phyloP scores from a whole-genome alignment of 176 grass and related monocot genomes.

The Dendrocalamus sinicus region DNA sequence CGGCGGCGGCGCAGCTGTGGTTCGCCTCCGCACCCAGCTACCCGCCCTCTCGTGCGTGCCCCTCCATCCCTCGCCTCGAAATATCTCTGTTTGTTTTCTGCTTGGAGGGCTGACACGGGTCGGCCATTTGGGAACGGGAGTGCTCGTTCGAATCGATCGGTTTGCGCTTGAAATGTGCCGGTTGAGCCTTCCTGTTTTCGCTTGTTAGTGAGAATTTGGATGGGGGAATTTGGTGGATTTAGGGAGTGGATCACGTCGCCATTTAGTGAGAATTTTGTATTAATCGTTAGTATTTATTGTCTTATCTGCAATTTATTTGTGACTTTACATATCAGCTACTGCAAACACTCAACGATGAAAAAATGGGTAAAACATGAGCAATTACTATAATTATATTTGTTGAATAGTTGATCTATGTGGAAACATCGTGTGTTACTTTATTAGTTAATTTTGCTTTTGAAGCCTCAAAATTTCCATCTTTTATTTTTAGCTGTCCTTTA shows the following conservation, averaged over 20 bases:
- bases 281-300: neutral
- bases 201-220: neutral
- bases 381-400: neutral
- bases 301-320: neutral
- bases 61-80: neutral
- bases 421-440: neutral
- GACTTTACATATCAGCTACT: neutral
- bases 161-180: constrained; percentile 20
- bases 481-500: neutral
- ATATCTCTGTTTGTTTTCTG: neutral
- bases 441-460: neutral
- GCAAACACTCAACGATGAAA: neutral
- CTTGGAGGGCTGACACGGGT: neutral
- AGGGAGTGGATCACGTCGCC: neutral
- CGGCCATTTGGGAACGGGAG: neutral
- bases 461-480: neutral
- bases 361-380: neutral
- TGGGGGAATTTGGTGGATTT: neutral
- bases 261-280: neutral
- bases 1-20: constrained; percentile 67
- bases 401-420: neutral
- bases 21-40: constrained; percentile 71
- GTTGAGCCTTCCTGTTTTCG: neutral
- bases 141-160: constrained; percentile 9
- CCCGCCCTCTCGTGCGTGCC: constrained; percentile 82